Conservation (phyloP, 1,284 basidiomycete species). For the Puccinia novopanici region DNA sequence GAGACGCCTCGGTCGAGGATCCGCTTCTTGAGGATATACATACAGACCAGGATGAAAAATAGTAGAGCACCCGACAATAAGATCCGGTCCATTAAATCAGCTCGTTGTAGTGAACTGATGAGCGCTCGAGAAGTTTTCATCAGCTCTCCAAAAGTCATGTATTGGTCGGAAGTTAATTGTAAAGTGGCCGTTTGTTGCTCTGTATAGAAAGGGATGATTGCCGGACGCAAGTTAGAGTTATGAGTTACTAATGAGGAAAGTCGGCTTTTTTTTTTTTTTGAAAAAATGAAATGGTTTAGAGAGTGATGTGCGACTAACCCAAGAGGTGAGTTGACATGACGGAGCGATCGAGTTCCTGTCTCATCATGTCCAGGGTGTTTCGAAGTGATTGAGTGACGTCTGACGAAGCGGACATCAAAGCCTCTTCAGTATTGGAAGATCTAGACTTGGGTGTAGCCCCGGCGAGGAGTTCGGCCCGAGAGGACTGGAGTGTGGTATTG, state of each 20-base stretch:
- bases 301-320: slow-evolving; percentile 63
- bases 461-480: slow-evolving; percentile 24
- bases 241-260: slow-evolving; percentile 8
- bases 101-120: slow-evolving; percentile 78
- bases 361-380: slow-evolving; percentile 80
- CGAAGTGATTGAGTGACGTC: slow-evolving; percentile 83
- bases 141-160: slow-evolving; percentile 73
- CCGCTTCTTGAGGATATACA: slow-evolving; percentile 81
- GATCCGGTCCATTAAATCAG: slow-evolving; percentile 86
- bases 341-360: slow-evolving; percentile 82
- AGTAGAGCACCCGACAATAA: slow-evolving; percentile 74
- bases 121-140: slow-evolving; percentile 77
- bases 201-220: slow-evolving; percentile 57
- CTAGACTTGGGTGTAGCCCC: not conserved
- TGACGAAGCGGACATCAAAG: slow-evolving; percentile 79
- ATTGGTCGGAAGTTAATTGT: slow-evolving; percentile 72
- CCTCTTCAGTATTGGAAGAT: slow-evolving; percentile 66
- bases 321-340: slow-evolving; percentile 81
- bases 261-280: not conserved
- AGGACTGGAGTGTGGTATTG: not conserved
- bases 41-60: slow-evolving; percentile 80
- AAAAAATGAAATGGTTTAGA: not conserved
- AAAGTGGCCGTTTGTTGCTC: slow-evolving; percentile 78
- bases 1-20: slow-evolving; percentile 66
- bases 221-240: slow-evolving; percentile 6